A percentile compares a stretch with the other conserved stretches of the same genome.
Conservation (phyloP, 164 flowering plant species). For the Santalum album region DNA sequence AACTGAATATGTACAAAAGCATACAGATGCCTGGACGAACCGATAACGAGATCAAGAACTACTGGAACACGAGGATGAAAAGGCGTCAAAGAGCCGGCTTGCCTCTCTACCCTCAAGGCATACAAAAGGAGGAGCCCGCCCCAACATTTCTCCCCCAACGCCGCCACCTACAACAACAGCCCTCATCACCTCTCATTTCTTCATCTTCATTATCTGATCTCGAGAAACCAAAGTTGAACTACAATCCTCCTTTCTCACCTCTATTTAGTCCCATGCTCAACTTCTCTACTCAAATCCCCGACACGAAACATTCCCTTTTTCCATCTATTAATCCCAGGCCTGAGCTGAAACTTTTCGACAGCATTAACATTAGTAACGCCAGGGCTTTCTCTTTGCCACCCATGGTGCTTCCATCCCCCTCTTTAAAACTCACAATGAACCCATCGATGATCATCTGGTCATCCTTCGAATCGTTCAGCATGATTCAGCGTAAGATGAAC, state of each 20-base stretch:
- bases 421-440: too few species aligned
- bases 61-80: slow-evolving; percentile 65
- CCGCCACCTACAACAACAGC: not conserved
- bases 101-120: slow-evolving; percentile 43
- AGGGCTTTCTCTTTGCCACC: too few species aligned
- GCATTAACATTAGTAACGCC: too few species aligned
- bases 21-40: slow-evolving; percentile 70
- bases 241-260: slow-evolving; percentile 12
- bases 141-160: not conserved
- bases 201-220: slow-evolving; percentile 6
- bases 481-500: not conserved
- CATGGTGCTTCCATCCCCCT: too few species aligned
- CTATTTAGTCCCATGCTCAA: slow-evolving; percentile 3
- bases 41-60: slow-evolving; percentile 63
- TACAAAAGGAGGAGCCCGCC: slow-evolving; percentile 16
- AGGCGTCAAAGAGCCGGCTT: slow-evolving; percentile 41
- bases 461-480: not conserved
- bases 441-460: slow-evolving; percentile 6
- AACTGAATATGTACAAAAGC: too few species aligned
- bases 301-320: not conserved
- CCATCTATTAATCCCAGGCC: slow-evolving; percentile 5
- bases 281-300: not conserved
- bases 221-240: not conserved
- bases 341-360: too few species aligned
- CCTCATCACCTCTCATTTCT: slow-evolving; percentile 4